Conservation (phyloP, 148 eudicot genomes). For the Diospyros kaki region DNA sequence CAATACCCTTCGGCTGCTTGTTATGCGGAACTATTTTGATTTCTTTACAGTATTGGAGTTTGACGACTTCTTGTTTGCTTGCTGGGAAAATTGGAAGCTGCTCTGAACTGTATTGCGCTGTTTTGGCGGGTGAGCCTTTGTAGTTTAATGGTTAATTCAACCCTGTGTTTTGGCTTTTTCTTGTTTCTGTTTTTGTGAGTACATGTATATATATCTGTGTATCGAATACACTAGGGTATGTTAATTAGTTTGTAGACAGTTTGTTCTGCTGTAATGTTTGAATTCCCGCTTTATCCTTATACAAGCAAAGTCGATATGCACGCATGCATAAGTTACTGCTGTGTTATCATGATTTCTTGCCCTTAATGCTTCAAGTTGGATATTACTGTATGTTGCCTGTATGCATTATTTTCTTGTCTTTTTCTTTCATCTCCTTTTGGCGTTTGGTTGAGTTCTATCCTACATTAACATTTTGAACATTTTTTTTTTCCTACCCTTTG, state of each 20-base stretch:
- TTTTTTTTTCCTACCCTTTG: background rate
- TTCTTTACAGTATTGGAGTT: background rate
- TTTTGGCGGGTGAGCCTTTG: slow-evolving; percentile 6
- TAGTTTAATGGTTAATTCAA: background rate
- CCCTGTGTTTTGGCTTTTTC: background rate
- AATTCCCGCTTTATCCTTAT: no score
- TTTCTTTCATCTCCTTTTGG: background rate
- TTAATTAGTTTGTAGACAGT: no score
- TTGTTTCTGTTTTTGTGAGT: background rate
- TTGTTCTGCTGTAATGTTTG: no score
- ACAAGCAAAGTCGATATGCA: no score
- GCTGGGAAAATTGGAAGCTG: background rate
- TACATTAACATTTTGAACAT: background rate
- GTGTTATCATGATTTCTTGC: background rate
- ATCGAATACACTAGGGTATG: no score
- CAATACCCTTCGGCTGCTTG: background rate
- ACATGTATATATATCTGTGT: background rate
- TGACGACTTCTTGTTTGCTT: slow-evolving; percentile 3
- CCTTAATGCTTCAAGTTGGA: background rate
- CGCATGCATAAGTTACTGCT: background rate
- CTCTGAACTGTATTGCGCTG: background rate
- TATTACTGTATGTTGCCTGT: background rate
- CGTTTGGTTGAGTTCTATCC: background rate
- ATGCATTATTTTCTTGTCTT: background rate
- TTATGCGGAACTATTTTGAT: background rate